Conservation (phyloP, 257 asterid genomes). For the Ilex aquifolium region DNA sequence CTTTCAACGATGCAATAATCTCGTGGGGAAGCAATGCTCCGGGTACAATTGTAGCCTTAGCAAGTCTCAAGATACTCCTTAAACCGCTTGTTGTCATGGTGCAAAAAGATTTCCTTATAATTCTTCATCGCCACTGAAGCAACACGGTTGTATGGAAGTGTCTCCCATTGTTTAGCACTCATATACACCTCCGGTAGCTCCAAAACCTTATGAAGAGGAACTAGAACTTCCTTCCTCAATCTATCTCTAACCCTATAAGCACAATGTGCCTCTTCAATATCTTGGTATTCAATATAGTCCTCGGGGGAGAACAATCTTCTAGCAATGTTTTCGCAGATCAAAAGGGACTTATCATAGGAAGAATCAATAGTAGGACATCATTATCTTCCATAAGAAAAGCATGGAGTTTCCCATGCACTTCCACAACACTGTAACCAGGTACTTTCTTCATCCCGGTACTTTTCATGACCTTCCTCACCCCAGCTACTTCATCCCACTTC, state of each 20-base stretch:
- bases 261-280: conserved; percentile 30
- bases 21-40: conserved; percentile 61
- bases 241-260: conserved; percentile 11
- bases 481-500: conserved; percentile 68
- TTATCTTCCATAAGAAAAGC: conserved; percentile 57
- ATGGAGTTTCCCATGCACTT: conserved; percentile 56
- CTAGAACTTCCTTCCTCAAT: conserved; percentile 51
- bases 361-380: conserved; percentile 62
- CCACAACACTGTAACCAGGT: conserved; percentile 60
- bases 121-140: conserved; percentile 55
- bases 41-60: conserved; percentile 36
- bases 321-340: conserved; percentile 44
- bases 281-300: conserved; percentile 18
- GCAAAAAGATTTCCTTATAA: conserved; percentile 27
- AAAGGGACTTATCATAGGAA: background rate
- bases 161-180: conserved; percentile 50
- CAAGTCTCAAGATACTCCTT: conserved; percentile 36
- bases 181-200: conserved; percentile 55
- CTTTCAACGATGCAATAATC: conserved; percentile 24
- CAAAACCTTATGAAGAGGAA: conserved; percentile 45
- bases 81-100: conserved; percentile 40
- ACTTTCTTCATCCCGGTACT: conserved; percentile 47
- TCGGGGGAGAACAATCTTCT: conserved; percentile 34
- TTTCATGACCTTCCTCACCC: conserved; percentile 56
- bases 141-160: conserved; percentile 36